Evolutionary conservation across 2,329 filamentous ascomycete species (phyloP), one percentile per base, ranked within the genome.

Genomic region (Cercospora sp.): DNA sequence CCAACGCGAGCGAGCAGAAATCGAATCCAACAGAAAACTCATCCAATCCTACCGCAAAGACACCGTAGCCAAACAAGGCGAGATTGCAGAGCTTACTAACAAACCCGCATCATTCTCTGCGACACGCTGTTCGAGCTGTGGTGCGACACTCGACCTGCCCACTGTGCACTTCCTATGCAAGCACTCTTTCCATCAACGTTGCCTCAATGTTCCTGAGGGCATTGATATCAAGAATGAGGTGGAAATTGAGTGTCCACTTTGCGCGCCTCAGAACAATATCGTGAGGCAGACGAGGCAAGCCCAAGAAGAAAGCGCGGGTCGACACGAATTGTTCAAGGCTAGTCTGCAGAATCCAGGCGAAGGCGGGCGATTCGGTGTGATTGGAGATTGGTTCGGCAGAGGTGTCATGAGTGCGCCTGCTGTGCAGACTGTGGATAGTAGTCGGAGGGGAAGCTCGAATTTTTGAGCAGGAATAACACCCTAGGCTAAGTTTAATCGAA

Each of bases 131-230:
- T 90, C 91, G 30, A 89, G 91, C 62, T 99, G 95, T 78, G 89
- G 88, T 16, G 87, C 89, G 42, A 85, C 87, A 28, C 85, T 98
- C 18, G 94, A 97, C 72, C 83, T 98, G 12, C 95, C 95, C 0
- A 92, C 90, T 0, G 94, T 99, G 59, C 95, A 99, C 78, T 99
- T 99, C 79, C 81, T 99, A 70, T 99, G 95, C 83, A 97, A 96
- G 79, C 95, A 99, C 79, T 94, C 90, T 69, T 99, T 97, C 84
- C 95, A 99, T 78, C 92, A 96, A 81, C 86, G 92, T 57, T 99
- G 94, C 79, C 82, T 99, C 51, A 91, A 92, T 76, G 83, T 84
- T 5, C 73, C 75, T 8, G 71, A 72, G 53, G 79, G 77, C 4
- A 79, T 77, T 3, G 81, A 81, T 31, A 79, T 78, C 3, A 80